Evolutionary conservation across 768 basidiomycete genomes (phyloP).

Genomic region (Russula abietina): DNA sequence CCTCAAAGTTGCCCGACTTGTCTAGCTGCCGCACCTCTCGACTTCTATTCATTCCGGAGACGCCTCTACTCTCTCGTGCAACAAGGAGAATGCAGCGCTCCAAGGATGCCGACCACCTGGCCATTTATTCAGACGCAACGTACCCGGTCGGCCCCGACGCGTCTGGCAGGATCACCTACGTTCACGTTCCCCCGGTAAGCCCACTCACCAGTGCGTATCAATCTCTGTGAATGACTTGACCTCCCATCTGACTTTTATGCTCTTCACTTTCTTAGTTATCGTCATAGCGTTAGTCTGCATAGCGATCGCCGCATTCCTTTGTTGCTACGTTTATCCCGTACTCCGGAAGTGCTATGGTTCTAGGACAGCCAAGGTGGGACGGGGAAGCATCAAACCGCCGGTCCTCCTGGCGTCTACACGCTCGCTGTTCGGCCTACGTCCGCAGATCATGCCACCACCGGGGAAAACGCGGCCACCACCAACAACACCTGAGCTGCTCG

Average conservation of each 20-base stretch:
- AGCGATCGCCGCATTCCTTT: conserved; percentile 13
- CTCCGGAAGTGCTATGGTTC: not conserved
- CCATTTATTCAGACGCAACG: conserved; percentile 8
- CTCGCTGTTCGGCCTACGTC: conserved; percentile 7
- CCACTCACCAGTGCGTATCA: conserved; percentile 13
- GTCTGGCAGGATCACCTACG: conserved; percentile 10
- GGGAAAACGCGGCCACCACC: not conserved
- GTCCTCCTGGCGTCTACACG: not conserved
- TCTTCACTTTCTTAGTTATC: not conserved
- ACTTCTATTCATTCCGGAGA: not conserved
- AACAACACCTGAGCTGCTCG: conserved; percentile 14
- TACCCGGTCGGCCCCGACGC: conserved; percentile 18
- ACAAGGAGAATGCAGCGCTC: conserved; percentile 9
- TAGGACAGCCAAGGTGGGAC: not conserved
- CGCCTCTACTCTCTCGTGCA: not conserved
- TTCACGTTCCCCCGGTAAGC: conserved; percentile 14
- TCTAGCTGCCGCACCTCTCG: not conserved
- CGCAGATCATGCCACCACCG: not conserved
- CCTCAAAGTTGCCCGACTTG: conserved; percentile 1
- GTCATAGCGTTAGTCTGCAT: conserved; percentile 4
- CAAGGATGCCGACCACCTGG: conserved; percentile 6
- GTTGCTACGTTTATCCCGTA: conserved; percentile 21
- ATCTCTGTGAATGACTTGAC: not conserved
- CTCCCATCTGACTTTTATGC: not conserved
- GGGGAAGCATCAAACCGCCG: not conserved